Evolutionary conservation across 495 filamentous ascomycete genomes (phyloP).

Genomic region (Aspergillus steynii): DNA sequence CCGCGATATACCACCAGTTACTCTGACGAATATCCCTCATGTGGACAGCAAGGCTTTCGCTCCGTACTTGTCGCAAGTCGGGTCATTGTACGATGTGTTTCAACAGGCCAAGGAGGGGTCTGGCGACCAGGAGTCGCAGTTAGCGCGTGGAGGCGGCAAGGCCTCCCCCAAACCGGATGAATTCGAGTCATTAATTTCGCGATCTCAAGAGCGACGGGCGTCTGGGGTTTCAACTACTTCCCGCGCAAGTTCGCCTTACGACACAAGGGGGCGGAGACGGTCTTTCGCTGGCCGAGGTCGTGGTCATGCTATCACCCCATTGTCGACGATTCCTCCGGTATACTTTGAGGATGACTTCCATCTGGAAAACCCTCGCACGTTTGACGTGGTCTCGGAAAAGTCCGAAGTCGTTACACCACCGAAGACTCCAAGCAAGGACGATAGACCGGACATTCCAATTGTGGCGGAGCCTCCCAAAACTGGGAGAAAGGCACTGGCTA

Average conservation of each 20-base stretch:
- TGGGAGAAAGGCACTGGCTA: conserved; percentile 82
- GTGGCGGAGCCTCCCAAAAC: conserved; percentile 51
- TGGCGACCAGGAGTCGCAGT: conserved; percentile 55
- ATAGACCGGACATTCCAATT: conserved; percentile 61
- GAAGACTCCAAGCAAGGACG: conserved; percentile 53
- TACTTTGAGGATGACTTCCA: conserved; percentile 97
- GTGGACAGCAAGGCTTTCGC: conserved; percentile 79
- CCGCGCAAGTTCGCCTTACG: conserved; percentile 43
- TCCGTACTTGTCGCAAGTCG: conserved; percentile 80
- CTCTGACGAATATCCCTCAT: conserved; percentile 84
- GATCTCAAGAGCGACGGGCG: conserved; percentile 39
- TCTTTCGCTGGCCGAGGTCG: conserved; percentile 37
- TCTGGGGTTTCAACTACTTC: conserved; percentile 40
- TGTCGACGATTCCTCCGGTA: conserved; percentile 88
- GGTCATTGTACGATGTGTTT: conserved; percentile 78
- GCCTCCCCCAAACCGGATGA: conserved; percentile 37
- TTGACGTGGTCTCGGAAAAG: conserved; percentile 94
- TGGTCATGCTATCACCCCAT: conserved; percentile 70
- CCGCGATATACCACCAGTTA: conserved; percentile 91
- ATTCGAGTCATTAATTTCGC: conserved; percentile 35
- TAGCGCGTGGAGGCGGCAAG: conserved; percentile 29
- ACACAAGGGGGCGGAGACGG: conserved; percentile 34
- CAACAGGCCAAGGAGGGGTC: conserved; percentile 68
- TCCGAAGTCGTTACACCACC: conserved; percentile 84
- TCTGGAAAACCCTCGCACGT: conserved; percentile 92